Base-by-base conservation (phyloP, 345 rosid species). In the Moricandia moricandioides region DNA sequence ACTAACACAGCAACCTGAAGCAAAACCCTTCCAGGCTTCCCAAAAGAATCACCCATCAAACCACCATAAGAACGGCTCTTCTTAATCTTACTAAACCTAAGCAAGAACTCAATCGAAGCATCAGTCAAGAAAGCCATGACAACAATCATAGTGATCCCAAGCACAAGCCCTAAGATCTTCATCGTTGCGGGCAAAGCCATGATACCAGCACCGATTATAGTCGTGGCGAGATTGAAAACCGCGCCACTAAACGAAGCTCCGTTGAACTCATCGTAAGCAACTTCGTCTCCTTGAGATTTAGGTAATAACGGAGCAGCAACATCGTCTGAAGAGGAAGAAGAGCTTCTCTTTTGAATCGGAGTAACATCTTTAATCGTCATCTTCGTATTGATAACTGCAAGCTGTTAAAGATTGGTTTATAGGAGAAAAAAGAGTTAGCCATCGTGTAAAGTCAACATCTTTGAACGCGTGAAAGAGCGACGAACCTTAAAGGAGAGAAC, bases 201-300 rank as follows among this genome's bases (percentile, higher is more conserved):
- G 84, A 92, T 92, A 10, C 98, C 98, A 52, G 98, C 98, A 63
- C 96, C 96, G 73, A 90, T 90, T 34, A 90, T 77, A 1, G 96
- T 92, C 4, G 95, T 92, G n/a, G 98, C 84, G 34, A 92, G 85
- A 72, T 92, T 92, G 75, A 92, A 92, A 71, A 92, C 98, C 1
- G 95, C 98, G 43, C 98, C 98, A 13, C 84, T 82, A 67, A 88
- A 92, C 21, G 98, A 92, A 83, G 96, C 96, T 72, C 98, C 95
- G 62, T 90, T 84, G 64, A 90, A 88, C 72, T 92, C 97, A 75
- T 87, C 92, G 77, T 81, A 84, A 61, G 88, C 73, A 60, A 31
- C 86, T 55, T 82, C 86, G 26, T 83, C 89, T 14, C 84, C 85
- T 2, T 79, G 76, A 61, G 63, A 81, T 67, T 75, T 70, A 7